Evolutionary conservation across 148 eudicot species (phyloP), one percentile per base, ranked within the genome.

Genomic region (Camellia lanceoleosa): DNA sequence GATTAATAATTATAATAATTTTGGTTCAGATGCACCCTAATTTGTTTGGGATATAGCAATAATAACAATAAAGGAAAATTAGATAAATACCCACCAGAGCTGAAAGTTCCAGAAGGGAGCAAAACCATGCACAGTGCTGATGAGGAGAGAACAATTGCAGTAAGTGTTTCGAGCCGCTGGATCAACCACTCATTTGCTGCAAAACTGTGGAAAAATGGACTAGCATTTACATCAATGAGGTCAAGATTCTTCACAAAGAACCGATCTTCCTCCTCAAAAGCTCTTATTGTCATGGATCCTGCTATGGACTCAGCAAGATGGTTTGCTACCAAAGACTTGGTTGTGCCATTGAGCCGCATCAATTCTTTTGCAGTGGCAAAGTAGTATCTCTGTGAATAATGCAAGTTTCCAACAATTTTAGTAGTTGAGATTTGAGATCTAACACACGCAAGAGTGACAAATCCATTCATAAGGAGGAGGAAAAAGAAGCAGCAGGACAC

Each of bases 281-380:
- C 97, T 83, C 98, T 89, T 43, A 94, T 94, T 15, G 94, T 94
- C 78, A 84, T 87, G 52, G 89, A 89, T 62, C 98, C 98, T 6
- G 97, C 93, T 62, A 90, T 85, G 14, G 94, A 90, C 86, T 94
- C 97, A 55, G 98, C 93, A 8, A 94, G 84, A 87, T 92, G 92
- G 87, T 94, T 92, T 16, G 95, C 98, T 9, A 94, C 91, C 46
- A 88, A 83, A 42, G 98, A 94, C 79, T 94, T 94, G 58, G 94
- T 94, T 62, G 98, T 94, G 58, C 98, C 98, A 81, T 94, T 94
- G 75, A 94, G 87, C 82, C 98, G 87, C 98, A 94, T 92, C 82
- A 94, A 66, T 83, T 88, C 94, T 85, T 92, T 94, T 7, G 98
- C 98, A 38, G 97, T 86, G 14, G 91, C 81, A 71, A 82, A 92